Evolutionary conservation across 139 green algal genomes (phyloP).

Genomic region (Raphidocelis subcapitata): DNA sequence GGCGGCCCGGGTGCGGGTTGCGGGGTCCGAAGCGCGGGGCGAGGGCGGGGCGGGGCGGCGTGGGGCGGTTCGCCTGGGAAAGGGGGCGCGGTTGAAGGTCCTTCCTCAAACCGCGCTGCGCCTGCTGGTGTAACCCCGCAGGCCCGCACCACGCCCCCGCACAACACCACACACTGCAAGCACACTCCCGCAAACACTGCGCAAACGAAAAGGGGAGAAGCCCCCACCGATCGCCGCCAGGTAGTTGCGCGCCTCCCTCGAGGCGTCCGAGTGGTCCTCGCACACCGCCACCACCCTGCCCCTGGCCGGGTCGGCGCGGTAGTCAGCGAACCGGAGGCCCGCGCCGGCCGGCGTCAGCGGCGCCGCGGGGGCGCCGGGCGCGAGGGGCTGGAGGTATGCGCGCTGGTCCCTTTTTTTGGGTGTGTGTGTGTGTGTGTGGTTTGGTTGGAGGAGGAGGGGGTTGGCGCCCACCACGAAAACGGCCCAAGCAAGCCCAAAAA

Average conservation of each 20-base stretch:
- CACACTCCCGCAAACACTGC: not conserved
- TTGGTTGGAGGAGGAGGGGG: not conserved
- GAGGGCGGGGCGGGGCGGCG: not conserved
- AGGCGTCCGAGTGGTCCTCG: conserved; percentile 51
- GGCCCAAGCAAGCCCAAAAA: too few species aligned
- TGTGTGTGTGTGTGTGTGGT: not conserved
- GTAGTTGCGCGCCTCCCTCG: conserved; percentile 49
- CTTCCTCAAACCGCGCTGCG: not conserved
- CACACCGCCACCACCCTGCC: conserved; percentile 51
- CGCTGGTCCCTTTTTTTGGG: conserved; percentile 55
- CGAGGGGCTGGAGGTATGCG: conserved; percentile 58
- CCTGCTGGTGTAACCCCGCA: not conserved
- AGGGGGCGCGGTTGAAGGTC: not conserved
- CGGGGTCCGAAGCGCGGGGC: not conserved
- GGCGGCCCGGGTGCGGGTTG: not conserved
- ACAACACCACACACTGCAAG: not conserved
- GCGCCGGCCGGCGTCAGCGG: conserved; percentile 34
- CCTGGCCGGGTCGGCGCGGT: conserved; percentile 34
- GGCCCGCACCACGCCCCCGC: not conserved
- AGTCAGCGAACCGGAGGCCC: conserved; percentile 61
- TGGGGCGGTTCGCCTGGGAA: not conserved
- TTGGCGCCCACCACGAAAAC: too few species aligned
- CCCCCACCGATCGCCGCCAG: conserved; percentile 58
- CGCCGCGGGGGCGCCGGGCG: not conserved
- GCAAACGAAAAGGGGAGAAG: too few species aligned